Base-by-base conservation (phyloP, 208 protist genomes). In the Trypanosoma cruzi region DNA sequence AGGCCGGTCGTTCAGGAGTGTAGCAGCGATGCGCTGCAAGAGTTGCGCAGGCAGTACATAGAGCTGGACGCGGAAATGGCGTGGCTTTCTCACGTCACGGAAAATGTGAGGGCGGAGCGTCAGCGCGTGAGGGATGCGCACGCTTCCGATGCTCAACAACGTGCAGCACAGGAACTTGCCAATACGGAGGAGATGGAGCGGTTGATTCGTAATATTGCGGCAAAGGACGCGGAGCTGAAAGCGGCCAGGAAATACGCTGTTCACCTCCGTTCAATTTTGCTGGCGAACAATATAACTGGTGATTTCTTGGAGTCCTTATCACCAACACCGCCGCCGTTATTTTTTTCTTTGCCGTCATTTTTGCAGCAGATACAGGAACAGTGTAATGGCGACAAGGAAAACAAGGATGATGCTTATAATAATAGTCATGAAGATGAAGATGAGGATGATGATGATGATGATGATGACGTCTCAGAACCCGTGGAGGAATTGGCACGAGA, bases 51-150 rank as follows among this genome's bases (percentile, higher is more conserved):
- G 58, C 58, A 73, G 49, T 73, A 57, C 40, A 13, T 36, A 14
- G 26, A 73, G 24, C 49, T 73, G 24, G 24, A 49, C 36, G 26
- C 44, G 58, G 67, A 73, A 36, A 4, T 65, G 28, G 59, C 40
- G 48, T 73, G 67, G 67, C 40, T 65, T 22, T 57, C 55, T 20
- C 14, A 22, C 22, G 24, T 65, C 56, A 59, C 58, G n/a, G 49
- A 42, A 6, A 2, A 31, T 1, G 22, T 73, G 28, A 26, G 50
- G 34, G 32, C 57, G 6, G 58, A 57, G 29, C 50, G 34, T 31
- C 42, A 48, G 26, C 29, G 40, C 50, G 10, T 71, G 6, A 42
- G 3, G 11, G 5, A 63, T 18, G 55, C 32, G 18, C 37, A 55
- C 20, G 46, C 32, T 24, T 54, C 28, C 11, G 28, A 26, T 32